phyloP scores from a whole-genome alignment of 2,329 filamentous ascomycete genomes.

The Fusarium piperis region DNA sequence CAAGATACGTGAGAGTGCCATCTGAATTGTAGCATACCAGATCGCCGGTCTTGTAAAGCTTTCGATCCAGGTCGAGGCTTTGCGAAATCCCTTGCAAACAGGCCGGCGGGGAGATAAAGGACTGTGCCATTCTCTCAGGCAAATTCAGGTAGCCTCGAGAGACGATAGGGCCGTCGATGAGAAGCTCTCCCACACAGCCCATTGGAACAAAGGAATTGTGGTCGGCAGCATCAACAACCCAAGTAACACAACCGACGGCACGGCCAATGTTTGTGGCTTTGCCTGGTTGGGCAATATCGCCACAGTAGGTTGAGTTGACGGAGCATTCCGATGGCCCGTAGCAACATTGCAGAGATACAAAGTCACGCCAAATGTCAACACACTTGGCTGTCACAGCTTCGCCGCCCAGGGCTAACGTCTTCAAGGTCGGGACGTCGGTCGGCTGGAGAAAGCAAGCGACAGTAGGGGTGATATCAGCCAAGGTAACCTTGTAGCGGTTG shows the following conservation, averaged over 20 bases:
- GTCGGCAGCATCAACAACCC: conserved; percentile 20
- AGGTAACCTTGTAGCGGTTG: conserved; percentile 15
- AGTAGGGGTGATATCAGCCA: conserved; percentile 30
- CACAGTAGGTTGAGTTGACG: conserved; percentile 20
- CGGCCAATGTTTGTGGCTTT: conserved; percentile 30
- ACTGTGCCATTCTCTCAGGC: conserved; percentile 17
- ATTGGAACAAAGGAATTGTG: conserved; percentile 12
- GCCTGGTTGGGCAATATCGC: conserved; percentile 17
- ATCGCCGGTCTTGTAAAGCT: conserved; percentile 60
- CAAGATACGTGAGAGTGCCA: conserved; percentile 55
- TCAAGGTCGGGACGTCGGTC: conserved; percentile 15
- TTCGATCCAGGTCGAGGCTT: not conserved
- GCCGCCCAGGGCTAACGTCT: conserved; percentile 25
- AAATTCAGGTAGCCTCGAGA: conserved; percentile 32
- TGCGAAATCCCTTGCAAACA: not conserved
- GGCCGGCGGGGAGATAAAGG: conserved; percentile 14
- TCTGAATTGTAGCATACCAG: conserved; percentile 55
- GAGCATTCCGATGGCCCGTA: conserved; percentile 30
- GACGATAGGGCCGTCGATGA: conserved; percentile 32
- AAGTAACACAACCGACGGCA: conserved; percentile 21
- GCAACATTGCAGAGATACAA: conserved; percentile 27
- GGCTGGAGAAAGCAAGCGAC: conserved; percentile 28
- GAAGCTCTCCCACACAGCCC: conserved; percentile 21
- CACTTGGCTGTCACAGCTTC: conserved; percentile 32
- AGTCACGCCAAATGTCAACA: conserved; percentile 29